Percentiles rank a stretch among this genome's conserved stretches.
phyloP scores from a whole-genome alignment of 2,329 filamentous ascomycete species.

The Stachybotrys elegans region DNA sequence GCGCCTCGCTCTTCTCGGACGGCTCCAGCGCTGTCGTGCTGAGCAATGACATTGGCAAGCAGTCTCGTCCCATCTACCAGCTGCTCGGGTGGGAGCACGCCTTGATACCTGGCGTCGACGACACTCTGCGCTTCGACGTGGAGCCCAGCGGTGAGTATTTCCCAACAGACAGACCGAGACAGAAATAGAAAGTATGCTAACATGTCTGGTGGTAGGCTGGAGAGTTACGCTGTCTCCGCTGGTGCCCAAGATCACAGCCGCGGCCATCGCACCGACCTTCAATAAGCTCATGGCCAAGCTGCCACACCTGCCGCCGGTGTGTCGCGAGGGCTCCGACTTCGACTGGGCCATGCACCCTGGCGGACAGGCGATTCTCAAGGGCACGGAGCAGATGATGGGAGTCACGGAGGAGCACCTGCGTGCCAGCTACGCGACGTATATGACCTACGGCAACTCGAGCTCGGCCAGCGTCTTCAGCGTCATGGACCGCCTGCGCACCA shows the following conservation, averaged over 20 bases:
- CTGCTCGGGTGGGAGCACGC: not conserved
- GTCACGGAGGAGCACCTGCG: not conserved
- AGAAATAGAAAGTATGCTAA: too few species aligned
- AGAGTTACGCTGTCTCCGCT: not conserved
- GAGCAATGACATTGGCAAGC: not conserved
- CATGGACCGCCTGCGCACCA: not conserved
- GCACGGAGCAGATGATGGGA: not conserved
- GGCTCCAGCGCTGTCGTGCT: not conserved
- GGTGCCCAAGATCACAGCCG: not conserved
- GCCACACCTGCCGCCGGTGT: not conserved
- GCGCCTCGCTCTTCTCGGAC: not conserved
- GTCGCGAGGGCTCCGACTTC: not conserved
- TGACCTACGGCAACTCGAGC: not conserved
- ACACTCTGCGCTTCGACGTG: not conserved
- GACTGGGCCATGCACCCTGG: conserved; percentile 2
- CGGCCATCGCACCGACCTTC: not conserved
- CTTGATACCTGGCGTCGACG: not conserved
- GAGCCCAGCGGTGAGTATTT: not conserved
- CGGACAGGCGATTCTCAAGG: not conserved
- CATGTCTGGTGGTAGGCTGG: too few species aligned
- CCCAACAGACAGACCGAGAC: too few species aligned
- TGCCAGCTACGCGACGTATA: not conserved
- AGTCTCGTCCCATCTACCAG: not conserved
- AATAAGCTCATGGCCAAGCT: not conserved
- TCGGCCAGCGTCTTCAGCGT: not conserved